Percentiles rank a stretch among this genome's conserved stretches.
Evolutionary conservation across 176 grass and related monocot species (phyloP).

Genomic region (Aechmea fasciata): DNA sequence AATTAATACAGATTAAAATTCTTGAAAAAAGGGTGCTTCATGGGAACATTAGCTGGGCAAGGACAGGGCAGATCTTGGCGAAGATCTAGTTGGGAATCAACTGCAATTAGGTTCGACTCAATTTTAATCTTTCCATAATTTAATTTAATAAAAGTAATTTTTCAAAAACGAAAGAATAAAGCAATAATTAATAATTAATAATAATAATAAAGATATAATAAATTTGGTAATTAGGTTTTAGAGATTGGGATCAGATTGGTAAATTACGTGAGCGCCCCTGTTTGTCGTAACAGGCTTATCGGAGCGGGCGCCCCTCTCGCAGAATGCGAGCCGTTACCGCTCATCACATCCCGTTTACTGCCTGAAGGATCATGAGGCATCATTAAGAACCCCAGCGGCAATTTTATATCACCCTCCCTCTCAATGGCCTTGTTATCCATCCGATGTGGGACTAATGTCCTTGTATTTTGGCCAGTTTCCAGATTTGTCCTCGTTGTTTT

Average conservation of each 20-base stretch:
- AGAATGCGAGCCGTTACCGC: slow-evolving; percentile 11
- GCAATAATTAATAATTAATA: too few relatives aligned
- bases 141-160: too few relatives aligned
- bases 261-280: slow-evolving; percentile 7
- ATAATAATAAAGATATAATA: slow-evolving; percentile 20
- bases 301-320: slow-evolving; percentile 26
- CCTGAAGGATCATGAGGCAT: slow-evolving; percentile 12
- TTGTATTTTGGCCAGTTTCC: neutral
- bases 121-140: too few relatives aligned
- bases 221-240: neutral
- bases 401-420: slow-evolving; percentile 2
- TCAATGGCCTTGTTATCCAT: neutral
- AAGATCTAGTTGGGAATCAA: too few relatives aligned
- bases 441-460: slow-evolving; percentile 28
- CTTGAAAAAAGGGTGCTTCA: too few relatives aligned
- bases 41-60: too few relatives aligned
- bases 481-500: too few relatives aligned
- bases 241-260: slow-evolving; percentile 33
- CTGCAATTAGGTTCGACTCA: too few relatives aligned
- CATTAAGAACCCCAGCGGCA: fast-evolving
- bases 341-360: slow-evolving; percentile 42
- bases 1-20: too few relatives aligned
- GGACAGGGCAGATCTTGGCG: too few relatives aligned
- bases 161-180: fast-evolving
- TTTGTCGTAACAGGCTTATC: slow-evolving; percentile 36